These are phyloP conservation scores for Fusarium pseudonygamai DNA, from an alignment of 2,329 filamentous ascomycete genomes.

Conservation along the genomic window DNA sequence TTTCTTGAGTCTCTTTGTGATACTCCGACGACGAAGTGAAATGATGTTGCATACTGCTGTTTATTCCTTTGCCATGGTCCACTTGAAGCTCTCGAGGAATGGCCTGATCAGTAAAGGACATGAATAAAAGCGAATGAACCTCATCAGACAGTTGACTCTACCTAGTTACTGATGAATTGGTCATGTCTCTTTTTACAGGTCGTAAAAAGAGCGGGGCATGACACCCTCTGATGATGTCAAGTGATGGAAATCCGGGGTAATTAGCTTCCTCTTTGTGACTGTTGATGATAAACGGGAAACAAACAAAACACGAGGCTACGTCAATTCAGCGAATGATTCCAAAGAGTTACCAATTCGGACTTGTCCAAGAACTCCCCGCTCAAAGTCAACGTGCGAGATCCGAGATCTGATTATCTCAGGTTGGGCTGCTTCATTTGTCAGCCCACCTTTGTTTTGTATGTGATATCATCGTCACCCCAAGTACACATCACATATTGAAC, in stretches of 20 bases:
- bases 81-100: too few species aligned
- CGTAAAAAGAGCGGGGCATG: constrained; percentile 13
- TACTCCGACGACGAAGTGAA: neutral
- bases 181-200: neutral
- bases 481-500: neutral
- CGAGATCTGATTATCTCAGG: neutral
- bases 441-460: constrained; percentile 2
- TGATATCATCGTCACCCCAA: constrained; percentile 16
- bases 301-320: neutral
- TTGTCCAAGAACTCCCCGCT: neutral
- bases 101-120: neutral
- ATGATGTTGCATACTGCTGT: neutral
- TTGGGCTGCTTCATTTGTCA: constrained; percentile 18
- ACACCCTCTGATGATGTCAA: constrained; percentile 29
- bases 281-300: neutral
- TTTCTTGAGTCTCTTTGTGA: neutral
- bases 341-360: neutral
- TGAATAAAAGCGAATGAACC: neutral
- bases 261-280: neutral
- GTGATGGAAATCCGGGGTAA: constrained; percentile 33
- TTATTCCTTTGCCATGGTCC: neutral
- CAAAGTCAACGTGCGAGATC: constrained; percentile 1
- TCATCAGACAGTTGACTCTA: neutral
- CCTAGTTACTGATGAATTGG: neutral
- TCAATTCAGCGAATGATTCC: constrained; percentile 7